Evolutionary conservation across 192 early-diverging fungal species (phyloP).

Genomic region (Gonapodya sp.): DNA sequence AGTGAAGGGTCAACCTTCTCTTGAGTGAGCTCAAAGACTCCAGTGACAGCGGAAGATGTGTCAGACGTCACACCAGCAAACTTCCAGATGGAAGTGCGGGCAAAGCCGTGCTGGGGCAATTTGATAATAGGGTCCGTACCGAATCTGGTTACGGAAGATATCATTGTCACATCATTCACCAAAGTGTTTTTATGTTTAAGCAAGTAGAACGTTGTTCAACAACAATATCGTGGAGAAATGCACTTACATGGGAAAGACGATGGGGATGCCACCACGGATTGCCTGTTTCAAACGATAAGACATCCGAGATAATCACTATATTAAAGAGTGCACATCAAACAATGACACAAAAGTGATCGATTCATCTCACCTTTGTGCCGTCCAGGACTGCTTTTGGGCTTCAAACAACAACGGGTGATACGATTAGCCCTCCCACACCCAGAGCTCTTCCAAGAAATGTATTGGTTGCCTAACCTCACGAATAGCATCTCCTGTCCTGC

Average conservation of each 20-base stretch:
- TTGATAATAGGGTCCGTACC: constrained; percentile 39
- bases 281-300: background rate
- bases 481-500: constrained; percentile 72
- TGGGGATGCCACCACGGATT: constrained; percentile 35
- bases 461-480: constrained; percentile 59
- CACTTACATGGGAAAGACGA: constrained; percentile 41
- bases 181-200: no score
- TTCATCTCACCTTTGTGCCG: constrained; percentile 85
- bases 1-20: background rate
- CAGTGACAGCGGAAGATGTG: background rate
- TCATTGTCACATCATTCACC: no score
- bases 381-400: constrained; percentile 72
- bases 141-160: no score
- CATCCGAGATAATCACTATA: background rate
- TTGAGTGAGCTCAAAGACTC: background rate
- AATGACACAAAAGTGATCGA: background rate
- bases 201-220: no score
- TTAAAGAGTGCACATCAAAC: background rate
- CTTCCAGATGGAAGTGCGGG: constrained; percentile 28
- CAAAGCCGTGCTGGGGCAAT: constrained; percentile 67
- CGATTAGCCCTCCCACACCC: no score
- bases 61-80: background rate
- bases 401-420: background rate
- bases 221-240: no score
- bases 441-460: no score